Base-by-base conservation (phyloP, 2,329 filamentous ascomycete genomes). In the Penicillium expansum region DNA sequence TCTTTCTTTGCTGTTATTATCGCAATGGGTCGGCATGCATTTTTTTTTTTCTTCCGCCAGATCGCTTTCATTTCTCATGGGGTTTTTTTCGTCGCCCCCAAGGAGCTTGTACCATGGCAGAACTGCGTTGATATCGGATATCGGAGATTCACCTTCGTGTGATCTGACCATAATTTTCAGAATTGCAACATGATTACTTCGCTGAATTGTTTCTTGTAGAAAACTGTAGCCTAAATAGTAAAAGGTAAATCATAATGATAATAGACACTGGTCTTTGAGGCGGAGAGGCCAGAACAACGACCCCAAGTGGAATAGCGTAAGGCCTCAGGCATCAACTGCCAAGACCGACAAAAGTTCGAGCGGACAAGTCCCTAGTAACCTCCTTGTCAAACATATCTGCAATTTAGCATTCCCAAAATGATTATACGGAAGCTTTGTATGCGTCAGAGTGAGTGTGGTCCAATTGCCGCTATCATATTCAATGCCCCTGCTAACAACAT, bases 351-450 rank as follows among this genome's bases (percentile, higher is more conserved):
- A 67, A 73, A 72, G 70, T 73, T 73, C 69, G 60, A 63, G 62
- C 66, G 62, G 66, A 69, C 63, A 57, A 68, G 58, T 62, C 61
- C 48, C 49, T 37, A 57, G 54, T 48, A 57, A 56, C 47, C 55
- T 48, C 50, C 49, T 48, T 54, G 44, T 45, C 38, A 59, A 52
- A 58, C 62, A 48, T 27, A 57, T 62, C 60, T 58, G 48, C 58
- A 52, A 55, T 52, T 58, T 56, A 52, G 48, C 52, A 49, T 56
- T 63, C 51, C 48, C 69, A 72, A 52, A 48, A 77, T 77, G 75
- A 77, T 77, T 69, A 68, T 77, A 64, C 72, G 75, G 62, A 67
- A 73, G 54, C 48, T 74, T 42, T 71, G 67, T 63, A 60, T 71
- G 68, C 74, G 74, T 69, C 75, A 77, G 57, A 70, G 75, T 77